Percentiles rank a stretch among this genome's conserved stretches.
These are phyloP conservation scores for Claviceps sp. DNA, from an alignment of 2,329 filamentous ascomycete species.

Conservation along the genomic window DNA sequence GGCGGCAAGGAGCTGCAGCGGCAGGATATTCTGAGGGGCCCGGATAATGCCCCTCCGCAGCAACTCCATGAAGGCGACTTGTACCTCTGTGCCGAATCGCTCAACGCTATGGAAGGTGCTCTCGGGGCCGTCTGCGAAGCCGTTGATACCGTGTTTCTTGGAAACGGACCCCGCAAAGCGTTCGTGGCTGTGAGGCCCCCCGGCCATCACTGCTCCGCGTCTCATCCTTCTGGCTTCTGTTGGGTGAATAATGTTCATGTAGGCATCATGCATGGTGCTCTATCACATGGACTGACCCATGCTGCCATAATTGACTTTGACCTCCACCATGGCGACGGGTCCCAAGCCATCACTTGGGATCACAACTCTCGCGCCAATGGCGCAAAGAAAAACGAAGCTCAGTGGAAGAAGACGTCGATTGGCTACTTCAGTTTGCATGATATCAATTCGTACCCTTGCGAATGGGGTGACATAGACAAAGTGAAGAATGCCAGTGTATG, in stretches of 20 bases:
- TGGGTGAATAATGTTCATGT: conserved; percentile 99
- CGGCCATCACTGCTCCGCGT: conserved; percentile 86
- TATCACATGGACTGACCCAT: conserved; percentile 77
- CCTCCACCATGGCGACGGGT: conserved; percentile 88
- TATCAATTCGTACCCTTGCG: conserved; percentile 96
- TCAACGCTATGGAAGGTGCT: conserved; percentile 79
- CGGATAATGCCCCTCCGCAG: conserved; percentile 30
- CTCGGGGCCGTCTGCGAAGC: conserved; percentile 89
- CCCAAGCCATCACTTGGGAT: conserved; percentile 83
- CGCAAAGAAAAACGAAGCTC: conserved; percentile 55
- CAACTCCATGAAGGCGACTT: conserved; percentile 79
- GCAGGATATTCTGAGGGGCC: conserved; percentile 44
- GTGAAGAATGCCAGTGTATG: conserved; percentile 89
- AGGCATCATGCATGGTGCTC: conserved; percentile 80
- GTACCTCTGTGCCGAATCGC: conserved; percentile 76
- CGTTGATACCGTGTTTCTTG: conserved; percentile 66
- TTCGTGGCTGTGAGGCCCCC: conserved; percentile 91
- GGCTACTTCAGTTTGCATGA: conserved; percentile 96
- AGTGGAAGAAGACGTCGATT: conserved; percentile 73
- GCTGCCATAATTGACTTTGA: conserved; percentile 90
- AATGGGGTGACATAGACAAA: conserved; percentile 85
- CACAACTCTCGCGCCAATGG: conserved; percentile 59
- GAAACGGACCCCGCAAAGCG: conserved; percentile 51
- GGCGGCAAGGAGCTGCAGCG: conserved; percentile 68
- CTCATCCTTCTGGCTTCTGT: conserved; percentile 87